phyloP scores from a whole-genome alignment of 768 basidiomycete genomes.

The Boletus tomentosulus region DNA sequence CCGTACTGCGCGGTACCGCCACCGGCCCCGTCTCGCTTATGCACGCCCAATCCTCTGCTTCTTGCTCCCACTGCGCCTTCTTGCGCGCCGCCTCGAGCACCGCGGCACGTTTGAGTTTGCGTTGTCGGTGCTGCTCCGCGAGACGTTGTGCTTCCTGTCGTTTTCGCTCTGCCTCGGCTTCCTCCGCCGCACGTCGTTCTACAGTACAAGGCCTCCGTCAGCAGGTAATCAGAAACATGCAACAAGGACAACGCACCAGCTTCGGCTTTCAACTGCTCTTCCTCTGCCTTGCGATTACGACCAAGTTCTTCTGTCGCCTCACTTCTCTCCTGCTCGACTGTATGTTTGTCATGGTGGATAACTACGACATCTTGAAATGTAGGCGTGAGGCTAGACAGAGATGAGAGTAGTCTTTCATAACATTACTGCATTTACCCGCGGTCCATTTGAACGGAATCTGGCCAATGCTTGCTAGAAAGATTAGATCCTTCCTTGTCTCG shows the following conservation, averaged over 20 bases:
- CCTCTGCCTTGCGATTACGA: conserved; percentile 27
- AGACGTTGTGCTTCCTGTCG: conserved; percentile 59
- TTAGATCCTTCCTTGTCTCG: no score
- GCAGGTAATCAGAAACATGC: conserved; percentile 4
- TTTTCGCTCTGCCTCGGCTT: conserved; percentile 49
- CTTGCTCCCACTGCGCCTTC: conserved; percentile 62
- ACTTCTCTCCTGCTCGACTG: no score
- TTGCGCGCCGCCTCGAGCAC: conserved; percentile 52
- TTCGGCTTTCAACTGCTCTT: conserved; percentile 43
- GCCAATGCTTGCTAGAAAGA: no score
- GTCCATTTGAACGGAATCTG: no score
- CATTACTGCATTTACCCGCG: no score
- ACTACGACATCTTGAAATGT: no score
- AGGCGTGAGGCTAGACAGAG: no score
- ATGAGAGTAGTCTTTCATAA: no score
- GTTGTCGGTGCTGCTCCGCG: conserved; percentile 47
- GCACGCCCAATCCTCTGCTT: conserved; percentile 49
- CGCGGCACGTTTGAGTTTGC: conserved; percentile 48
- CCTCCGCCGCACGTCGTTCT: conserved; percentile 59
- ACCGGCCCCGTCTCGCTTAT: conserved; percentile 31
- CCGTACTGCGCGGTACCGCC: no score
- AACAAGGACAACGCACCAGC: conserved; percentile 42
- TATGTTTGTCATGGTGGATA: no score
- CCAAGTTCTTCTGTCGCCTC: no score
- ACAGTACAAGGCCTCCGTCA: neutral